phyloP scores from a whole-genome alignment of 768 basidiomycete genomes.

The Lentinula edodes region DNA sequence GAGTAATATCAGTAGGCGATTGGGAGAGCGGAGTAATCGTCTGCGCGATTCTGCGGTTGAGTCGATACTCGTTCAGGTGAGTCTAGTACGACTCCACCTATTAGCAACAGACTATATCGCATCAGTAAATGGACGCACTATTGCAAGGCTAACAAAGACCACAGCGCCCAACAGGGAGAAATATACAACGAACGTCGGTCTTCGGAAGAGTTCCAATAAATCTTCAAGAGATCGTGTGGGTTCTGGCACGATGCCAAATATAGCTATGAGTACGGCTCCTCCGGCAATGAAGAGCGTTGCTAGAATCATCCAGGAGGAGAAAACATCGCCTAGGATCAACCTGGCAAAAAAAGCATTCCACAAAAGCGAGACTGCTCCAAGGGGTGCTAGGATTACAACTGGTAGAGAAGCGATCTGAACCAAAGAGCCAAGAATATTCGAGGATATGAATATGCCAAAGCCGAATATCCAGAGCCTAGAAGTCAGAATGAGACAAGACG shows the following conservation, averaged over 20 bases:
- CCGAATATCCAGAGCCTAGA: constrained; percentile 81
- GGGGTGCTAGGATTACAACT: constrained; percentile 89
- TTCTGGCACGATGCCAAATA: constrained; percentile 91
- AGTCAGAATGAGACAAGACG: constrained; percentile 1
- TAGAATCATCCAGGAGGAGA: constrained; percentile 80
- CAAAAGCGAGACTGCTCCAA: constrained; percentile 87
- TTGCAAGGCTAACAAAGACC: constrained; percentile 53
- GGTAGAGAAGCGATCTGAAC: constrained; percentile 93
- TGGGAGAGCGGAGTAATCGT: constrained; percentile 14
- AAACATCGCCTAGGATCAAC: constrained; percentile 77
- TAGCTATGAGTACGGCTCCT: constrained; percentile 83
- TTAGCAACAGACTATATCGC: not conserved
- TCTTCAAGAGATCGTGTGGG: constrained; percentile 83
- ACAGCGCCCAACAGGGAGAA: constrained; percentile 65
- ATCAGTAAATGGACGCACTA: constrained; percentile 41
- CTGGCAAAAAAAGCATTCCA: constrained; percentile 94
- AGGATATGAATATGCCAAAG: constrained; percentile 80
- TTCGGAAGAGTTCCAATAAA: constrained; percentile 66
- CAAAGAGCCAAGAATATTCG: constrained; percentile 82
- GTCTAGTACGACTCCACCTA: constrained; percentile 41
- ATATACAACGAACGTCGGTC: constrained; percentile 77
- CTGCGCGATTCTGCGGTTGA: constrained; percentile 31
- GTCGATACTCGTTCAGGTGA: constrained; percentile 64
- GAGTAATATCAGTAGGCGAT: constrained; percentile 24
- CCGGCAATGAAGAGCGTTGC: constrained; percentile 85